phyloP scores from a whole-genome alignment of 305 asterid genomes.

The Fraxinus baroniana region DNA sequence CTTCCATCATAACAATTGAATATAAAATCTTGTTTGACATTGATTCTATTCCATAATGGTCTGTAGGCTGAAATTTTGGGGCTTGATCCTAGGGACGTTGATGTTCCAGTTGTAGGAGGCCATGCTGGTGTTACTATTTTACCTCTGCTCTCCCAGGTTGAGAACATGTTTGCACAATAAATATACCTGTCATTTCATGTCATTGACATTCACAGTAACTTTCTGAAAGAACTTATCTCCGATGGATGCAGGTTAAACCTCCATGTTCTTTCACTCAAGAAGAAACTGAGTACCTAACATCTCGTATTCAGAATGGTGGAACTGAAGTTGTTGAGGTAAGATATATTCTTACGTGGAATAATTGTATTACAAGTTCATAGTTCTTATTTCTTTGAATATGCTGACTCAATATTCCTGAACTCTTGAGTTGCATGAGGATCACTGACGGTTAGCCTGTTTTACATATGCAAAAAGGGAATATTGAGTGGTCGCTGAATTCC shows the following conservation, averaged over 20 bases:
- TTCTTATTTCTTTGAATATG: background rate
- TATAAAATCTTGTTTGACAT: background rate
- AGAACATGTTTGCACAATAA: slow-evolving; percentile 11
- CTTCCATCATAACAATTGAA: background rate
- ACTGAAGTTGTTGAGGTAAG: slow-evolving; percentile 95
- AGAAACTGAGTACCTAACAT: slow-evolving; percentile 70
- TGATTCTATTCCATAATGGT: background rate
- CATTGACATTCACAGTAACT: background rate
- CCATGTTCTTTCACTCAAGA: slow-evolving; percentile 66
- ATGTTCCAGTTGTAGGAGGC: slow-evolving; percentile 95
- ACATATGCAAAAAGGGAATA: background rate
- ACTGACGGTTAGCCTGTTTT: background rate
- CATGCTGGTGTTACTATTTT: slow-evolving; percentile 94
- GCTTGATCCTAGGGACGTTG: slow-evolving; percentile 86
- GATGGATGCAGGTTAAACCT: slow-evolving; percentile 69
- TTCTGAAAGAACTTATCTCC: background rate
- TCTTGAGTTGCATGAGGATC: background rate
- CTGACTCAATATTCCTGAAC: background rate
- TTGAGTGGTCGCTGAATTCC: background rate
- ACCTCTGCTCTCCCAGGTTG: slow-evolving; percentile 94
- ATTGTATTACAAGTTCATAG: background rate
- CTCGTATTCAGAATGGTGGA: slow-evolving; percentile 93
- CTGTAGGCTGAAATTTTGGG: slow-evolving; percentile 91
- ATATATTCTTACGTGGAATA: background rate
- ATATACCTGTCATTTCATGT: background rate